Evolutionary conservation across 2,329 filamentous ascomycete genomes (phyloP).

Genomic region (Xylariales sp.): DNA sequence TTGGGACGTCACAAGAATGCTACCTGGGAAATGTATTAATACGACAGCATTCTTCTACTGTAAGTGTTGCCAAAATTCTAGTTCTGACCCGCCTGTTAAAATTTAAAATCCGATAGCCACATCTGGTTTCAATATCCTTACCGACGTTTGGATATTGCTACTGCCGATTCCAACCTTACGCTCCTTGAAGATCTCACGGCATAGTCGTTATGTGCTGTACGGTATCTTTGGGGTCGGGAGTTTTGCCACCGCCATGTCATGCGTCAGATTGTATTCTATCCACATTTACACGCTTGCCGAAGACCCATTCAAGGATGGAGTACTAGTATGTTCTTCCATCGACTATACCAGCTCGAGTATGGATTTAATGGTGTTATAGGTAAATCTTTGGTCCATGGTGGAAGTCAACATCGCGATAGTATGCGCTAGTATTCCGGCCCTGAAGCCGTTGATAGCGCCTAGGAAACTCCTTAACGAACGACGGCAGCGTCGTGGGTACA

Average conservation of each 20-base stretch:
- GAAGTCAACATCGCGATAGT: constrained; percentile 63
- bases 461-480: constrained; percentile 43
- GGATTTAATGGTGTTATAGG: constrained; percentile 20
- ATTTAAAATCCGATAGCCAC: constrained; percentile 48
- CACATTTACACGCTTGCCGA: constrained; percentile 52
- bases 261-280: constrained; percentile 56
- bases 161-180: constrained; percentile 59
- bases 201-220: constrained; percentile 63
- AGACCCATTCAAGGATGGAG: constrained; percentile 53
- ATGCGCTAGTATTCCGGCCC: constrained; percentile 61
- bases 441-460: constrained; percentile 61
- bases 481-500: constrained; percentile 32
- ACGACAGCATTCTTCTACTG: constrained; percentile 57
- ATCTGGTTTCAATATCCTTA: constrained; percentile 58
- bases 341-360: not conserved
- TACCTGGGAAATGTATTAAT: constrained; percentile 55
- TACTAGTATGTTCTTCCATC: constrained; percentile 38
- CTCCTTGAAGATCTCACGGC: constrained; percentile 58
- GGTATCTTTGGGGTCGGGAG: constrained; percentile 56
- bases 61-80: constrained; percentile 38
- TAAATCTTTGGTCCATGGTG: constrained; percentile 60
- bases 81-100: not conserved
- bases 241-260: constrained; percentile 53
- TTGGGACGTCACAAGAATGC: constrained; percentile 53
- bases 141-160: constrained; percentile 59